Percentiles rank a stretch among this genome's conserved stretches.
Evolutionary conservation across 805 yeast genomes (phyloP).

Genomic region (Clavispora carvajalis): DNA sequence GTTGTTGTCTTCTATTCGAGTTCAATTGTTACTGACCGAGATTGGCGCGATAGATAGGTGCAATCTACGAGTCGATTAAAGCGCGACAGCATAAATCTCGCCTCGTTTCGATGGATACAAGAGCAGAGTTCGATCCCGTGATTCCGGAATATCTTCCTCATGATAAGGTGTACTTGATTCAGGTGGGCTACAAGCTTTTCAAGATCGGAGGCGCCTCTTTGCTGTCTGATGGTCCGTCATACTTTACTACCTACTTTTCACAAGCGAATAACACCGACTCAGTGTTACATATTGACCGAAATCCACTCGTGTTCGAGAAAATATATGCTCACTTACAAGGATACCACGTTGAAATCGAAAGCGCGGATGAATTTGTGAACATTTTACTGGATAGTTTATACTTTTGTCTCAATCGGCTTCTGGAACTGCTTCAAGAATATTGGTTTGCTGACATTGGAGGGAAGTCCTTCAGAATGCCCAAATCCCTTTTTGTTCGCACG

Average conservation of each 20-base stretch:
- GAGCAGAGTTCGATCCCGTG: constrained; percentile 30
- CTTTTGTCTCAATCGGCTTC: constrained; percentile 58
- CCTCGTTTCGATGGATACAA: constrained; percentile 6
- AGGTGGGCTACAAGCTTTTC: constrained; percentile 61
- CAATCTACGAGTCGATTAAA: too few species aligned
- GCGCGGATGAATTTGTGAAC: constrained; percentile 57
- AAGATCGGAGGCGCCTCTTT: constrained; percentile 77
- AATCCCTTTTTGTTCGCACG: constrained; percentile 44
- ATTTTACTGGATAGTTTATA: constrained; percentile 68
- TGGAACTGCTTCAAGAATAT: constrained; percentile 48
- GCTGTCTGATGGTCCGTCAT: constrained; percentile 83
- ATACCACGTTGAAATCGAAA: constrained; percentile 55
- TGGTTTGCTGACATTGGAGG: constrained; percentile 57
- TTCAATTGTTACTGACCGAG: too few species aligned
- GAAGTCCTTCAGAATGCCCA: constrained; percentile 53
- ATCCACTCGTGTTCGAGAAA: constrained; percentile 60
- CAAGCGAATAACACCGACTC: constrained; percentile 33
- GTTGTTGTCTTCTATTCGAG: too few species aligned
- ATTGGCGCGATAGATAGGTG: too few species aligned
- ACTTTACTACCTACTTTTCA: constrained; percentile 69
- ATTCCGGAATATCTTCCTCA: constrained; percentile 60
- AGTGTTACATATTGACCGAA: constrained; percentile 65
- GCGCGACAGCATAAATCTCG: too few species aligned
- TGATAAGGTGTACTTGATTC: constrained; percentile 62
- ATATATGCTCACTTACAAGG: constrained; percentile 78